These are phyloP conservation scores for Acmispon strigosus DNA, from an alignment of 306 rosid species.

Conservation along the genomic window DNA sequence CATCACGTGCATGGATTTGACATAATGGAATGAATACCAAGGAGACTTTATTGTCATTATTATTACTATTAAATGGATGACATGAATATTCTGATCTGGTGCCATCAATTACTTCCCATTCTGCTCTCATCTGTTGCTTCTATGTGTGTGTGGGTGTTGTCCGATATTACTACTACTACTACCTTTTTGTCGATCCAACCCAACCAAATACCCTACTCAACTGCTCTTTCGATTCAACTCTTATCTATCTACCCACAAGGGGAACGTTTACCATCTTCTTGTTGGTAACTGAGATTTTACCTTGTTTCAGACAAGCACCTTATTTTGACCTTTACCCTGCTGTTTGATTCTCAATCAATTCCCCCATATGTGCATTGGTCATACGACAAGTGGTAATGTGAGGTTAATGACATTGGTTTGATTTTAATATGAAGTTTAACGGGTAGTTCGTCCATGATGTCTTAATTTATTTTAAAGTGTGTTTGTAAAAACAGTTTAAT, in stretches of 20 bases:
- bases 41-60: conserved; percentile 27
- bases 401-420: too few species aligned
- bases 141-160: not conserved
- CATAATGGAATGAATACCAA: conserved; percentile 41
- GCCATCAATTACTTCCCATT: conserved; percentile 37
- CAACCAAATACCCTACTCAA: conserved; percentile 24
- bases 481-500: too few species aligned
- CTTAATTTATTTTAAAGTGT: too few species aligned
- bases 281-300: conserved; percentile 2
- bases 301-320: not conserved
- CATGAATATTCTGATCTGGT: conserved; percentile 52
- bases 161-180: not conserved
- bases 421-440: too few species aligned
- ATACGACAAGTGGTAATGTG: not conserved
- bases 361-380: not conserved
- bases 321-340: not conserved
- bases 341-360: not conserved
- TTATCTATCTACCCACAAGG: not conserved
- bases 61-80: conserved; percentile 16
- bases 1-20: conserved; percentile 79
- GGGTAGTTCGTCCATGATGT: too few species aligned
- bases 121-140: too few species aligned
- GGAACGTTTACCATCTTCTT: not conserved
- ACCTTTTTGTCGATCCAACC: conserved; percentile 25
- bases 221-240: not conserved